Conservation (phyloP, 75 land plant species). For the Chamaecyparis obtusa region DNA sequence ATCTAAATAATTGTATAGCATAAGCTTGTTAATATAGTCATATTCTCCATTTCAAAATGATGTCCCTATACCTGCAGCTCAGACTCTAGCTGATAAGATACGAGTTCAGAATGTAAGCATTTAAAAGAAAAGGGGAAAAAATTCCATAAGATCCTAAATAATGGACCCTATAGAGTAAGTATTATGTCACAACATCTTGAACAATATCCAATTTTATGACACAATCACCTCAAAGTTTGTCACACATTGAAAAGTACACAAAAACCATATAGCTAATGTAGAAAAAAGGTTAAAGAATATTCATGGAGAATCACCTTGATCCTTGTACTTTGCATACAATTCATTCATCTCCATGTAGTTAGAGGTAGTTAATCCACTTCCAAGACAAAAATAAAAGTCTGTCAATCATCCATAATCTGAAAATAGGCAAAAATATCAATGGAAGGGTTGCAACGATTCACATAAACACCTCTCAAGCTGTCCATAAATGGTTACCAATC, state of each 20-base stretch:
- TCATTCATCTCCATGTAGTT: constrained; percentile 79
- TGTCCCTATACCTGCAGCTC: not conserved
- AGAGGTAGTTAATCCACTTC: constrained; percentile 68
- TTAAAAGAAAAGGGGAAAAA: no score
- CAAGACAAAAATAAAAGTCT: not conserved
- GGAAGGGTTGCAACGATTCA: not conserved
- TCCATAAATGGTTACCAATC: not conserved
- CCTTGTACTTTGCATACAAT: constrained; percentile 69
- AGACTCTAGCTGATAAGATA: not conserved
- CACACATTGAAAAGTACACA: not conserved
- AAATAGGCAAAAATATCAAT: not conserved
- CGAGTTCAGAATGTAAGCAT: not conserved
- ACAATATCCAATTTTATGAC: not conserved
- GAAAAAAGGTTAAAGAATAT: not conserved
- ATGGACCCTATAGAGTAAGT: not conserved
- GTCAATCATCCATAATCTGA: not conserved
- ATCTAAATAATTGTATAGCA: no score
- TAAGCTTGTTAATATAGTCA: not conserved
- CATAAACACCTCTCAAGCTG: not conserved
- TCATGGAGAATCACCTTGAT: constrained; percentile 36
- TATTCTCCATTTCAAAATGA: not conserved
- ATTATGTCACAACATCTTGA: not conserved
- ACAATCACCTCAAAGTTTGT: not conserved
- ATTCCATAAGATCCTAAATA: no score
- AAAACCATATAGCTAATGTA: not conserved